These are phyloP conservation scores for Platanthera guangdongensis DNA, from an alignment of 106 monocot species.

Conservation along the genomic window DNA sequence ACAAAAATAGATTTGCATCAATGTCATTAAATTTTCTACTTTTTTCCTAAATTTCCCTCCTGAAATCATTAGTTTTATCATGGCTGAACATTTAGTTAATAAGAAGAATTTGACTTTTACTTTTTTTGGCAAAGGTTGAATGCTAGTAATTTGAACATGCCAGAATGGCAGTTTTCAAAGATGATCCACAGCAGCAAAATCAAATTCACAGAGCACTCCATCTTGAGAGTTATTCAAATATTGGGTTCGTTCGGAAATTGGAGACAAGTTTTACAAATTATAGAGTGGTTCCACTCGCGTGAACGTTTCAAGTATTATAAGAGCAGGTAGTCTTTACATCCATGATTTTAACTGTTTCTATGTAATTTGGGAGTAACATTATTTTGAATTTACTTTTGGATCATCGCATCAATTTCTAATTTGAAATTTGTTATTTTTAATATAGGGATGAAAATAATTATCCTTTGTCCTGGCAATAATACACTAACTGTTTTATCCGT, in stretches of 20 bases:
- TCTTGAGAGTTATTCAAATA: slow-evolving; percentile 84
- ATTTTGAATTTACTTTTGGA: background rate
- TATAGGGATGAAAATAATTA: background rate
- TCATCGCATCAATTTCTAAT: background rate
- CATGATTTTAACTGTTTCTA: background rate
- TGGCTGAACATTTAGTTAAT: background rate
- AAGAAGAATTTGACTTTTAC: background rate
- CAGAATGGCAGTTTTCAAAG: slow-evolving; percentile 86
- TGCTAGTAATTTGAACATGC: slow-evolving; percentile 84
- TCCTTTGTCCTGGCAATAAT: background rate
- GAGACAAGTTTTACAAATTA: slow-evolving; percentile 77
- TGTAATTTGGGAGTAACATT: background rate
- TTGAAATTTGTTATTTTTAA: background rate
- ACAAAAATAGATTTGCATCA: background rate
- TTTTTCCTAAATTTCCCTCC: background rate
- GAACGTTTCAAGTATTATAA: slow-evolving; percentile 77
- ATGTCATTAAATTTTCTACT: background rate
- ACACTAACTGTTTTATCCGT: background rate
- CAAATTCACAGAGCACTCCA: slow-evolving; percentile 86
- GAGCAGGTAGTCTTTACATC: slow-evolving; percentile 52
- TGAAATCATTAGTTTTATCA: background rate
- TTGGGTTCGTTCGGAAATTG: slow-evolving; percentile 78
- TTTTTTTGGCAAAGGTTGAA: slow-evolving; percentile 49
- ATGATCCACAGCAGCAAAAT: slow-evolving; percentile 77
- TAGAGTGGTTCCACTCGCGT: slow-evolving; percentile 90